These are phyloP conservation scores for Coemansia sp. DNA, from an alignment of 192 early-diverging fungal genomes.

Conservation along the genomic window DNA sequence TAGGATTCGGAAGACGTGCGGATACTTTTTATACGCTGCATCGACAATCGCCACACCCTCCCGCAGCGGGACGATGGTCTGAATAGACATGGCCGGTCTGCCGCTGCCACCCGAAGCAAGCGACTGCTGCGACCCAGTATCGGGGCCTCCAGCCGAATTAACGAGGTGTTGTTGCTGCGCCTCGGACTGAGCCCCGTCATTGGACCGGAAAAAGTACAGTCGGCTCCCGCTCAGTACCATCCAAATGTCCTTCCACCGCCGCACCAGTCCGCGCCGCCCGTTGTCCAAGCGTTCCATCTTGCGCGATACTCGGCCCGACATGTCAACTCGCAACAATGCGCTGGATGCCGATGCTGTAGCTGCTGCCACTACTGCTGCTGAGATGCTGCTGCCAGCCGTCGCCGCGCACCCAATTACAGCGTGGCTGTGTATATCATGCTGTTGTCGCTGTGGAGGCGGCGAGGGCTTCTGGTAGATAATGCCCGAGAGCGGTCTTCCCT, in stretches of 20 bases:
- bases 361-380: neutral
- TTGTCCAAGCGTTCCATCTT: conserved; percentile 73
- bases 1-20: conserved; percentile 76
- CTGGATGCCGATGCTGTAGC: neutral
- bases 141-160: neutral
- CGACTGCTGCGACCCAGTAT: neutral
- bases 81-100: conserved; percentile 27
- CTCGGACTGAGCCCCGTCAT: conserved; percentile 59
- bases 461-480: conserved; percentile 28
- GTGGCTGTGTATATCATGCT: neutral
- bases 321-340: conserved; percentile 58
- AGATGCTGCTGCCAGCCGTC: neutral
- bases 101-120: neutral
- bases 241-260: conserved; percentile 76
- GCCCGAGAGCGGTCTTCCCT: conserved; percentile 53
- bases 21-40: conserved; percentile 71
- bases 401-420: conserved; percentile 1
- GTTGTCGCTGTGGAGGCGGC: neutral
- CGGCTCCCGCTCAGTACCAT: conserved; percentile 78
- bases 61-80: conserved; percentile 62
- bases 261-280: conserved; percentile 63
- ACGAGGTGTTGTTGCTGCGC: conserved; percentile 25
- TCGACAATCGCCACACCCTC: conserved; percentile 73
- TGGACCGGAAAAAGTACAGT: conserved; percentile 67
- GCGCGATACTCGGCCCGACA: conserved; percentile 69